Conservation (phyloP, 495 filamentous ascomycete genomes). For the Daldinia concentrica region DNA sequence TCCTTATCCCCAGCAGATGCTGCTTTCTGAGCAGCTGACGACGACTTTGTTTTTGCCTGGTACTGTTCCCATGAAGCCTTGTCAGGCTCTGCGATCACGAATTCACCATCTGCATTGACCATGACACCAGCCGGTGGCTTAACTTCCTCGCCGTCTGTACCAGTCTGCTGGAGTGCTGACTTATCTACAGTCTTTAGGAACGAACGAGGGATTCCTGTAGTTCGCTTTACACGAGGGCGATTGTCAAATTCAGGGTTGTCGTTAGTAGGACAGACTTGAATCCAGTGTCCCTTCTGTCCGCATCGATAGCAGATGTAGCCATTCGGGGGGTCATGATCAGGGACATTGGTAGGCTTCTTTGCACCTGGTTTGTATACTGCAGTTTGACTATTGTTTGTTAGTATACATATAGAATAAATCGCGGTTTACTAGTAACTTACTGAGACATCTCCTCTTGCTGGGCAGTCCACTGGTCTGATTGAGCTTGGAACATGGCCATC, state of each 20-base stretch:
- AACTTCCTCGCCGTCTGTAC: slow-evolving; percentile 74
- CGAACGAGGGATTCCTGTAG: slow-evolving; percentile 93
- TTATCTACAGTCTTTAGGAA: slow-evolving; percentile 95
- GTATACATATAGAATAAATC: slow-evolving; percentile 29
- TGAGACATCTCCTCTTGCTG: slow-evolving; percentile 92
- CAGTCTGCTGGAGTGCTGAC: slow-evolving; percentile 75
- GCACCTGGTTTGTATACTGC: slow-evolving; percentile 59
- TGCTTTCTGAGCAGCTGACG: slow-evolving; percentile 78
- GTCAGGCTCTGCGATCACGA: slow-evolving; percentile 93
- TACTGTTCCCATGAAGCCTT: slow-evolving; percentile 95
- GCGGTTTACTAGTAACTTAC: slow-evolving; percentile 64
- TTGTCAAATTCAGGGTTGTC: slow-evolving; percentile 95
- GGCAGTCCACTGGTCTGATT: slow-evolving; percentile 85
- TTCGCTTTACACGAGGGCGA: slow-evolving; percentile 88
- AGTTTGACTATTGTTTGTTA: slow-evolving; percentile 60
- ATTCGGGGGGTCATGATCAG: slow-evolving; percentile 87
- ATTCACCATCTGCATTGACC: slow-evolving; percentile 97
- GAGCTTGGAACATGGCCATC: slow-evolving; percentile 84
- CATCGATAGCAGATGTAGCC: slow-evolving; percentile 99
- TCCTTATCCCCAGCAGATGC: slow-evolving; percentile 74
- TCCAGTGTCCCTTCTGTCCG: slow-evolving; percentile 98
- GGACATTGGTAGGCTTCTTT: slow-evolving; percentile 77
- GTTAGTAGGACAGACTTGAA: slow-evolving; percentile 95
- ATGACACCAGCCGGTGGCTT: slow-evolving; percentile 87
- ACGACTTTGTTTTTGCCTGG: slow-evolving; percentile 89